Base-by-base conservation (phyloP, 2,329 filamentous ascomycete genomes). In the Fusarium phyllophilum region DNA sequence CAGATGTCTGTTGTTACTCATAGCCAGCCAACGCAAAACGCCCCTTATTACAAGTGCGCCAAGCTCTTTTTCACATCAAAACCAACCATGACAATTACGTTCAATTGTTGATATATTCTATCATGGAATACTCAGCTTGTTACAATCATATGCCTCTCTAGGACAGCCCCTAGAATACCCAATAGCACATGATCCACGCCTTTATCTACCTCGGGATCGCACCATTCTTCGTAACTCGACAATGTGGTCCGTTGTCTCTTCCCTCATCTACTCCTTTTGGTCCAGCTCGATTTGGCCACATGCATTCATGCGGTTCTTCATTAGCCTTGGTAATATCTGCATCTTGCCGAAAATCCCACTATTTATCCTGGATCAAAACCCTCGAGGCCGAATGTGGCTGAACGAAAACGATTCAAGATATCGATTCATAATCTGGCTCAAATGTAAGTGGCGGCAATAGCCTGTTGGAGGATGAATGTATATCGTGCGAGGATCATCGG, bases 241-340 rank as follows among this genome's bases (percentile, higher is more conserved):
- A 22, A 29, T 45, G 12, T 61, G 31, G 51, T 39, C 34, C 18
- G 62, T 74, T 72, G 5, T 69, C 71, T 75, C 72, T 72, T 75
- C n/a, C 51, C 68, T 72, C 70, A 56, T 55, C 45, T 65, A 38
- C 20, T 46, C 34, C 18, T 36, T 17, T 56, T 22, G 26, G 15
- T 33, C 31, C 39, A 56, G 31, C 51, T 68, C 15, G 51, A 62
- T 68, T 60, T 49, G 72, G 72, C 54, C 48, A 38, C 72, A 52
- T 75, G 72, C 72, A 72, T 74, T 39, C 11, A 42, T 52, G 52
- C 20, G 44, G 55, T 54, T 74, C 46, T 34, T 64, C 60, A 48
- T 45, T 42, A 52, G 34, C 44, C 41, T 72, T 64, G 34, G 34
- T 68, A 59, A 41, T 74, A 55, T 49, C 72, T 74, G 72, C 72